Conservation (phyloP, 179 eudicot genomes). For the Heliamphora pulchella region DNA sequence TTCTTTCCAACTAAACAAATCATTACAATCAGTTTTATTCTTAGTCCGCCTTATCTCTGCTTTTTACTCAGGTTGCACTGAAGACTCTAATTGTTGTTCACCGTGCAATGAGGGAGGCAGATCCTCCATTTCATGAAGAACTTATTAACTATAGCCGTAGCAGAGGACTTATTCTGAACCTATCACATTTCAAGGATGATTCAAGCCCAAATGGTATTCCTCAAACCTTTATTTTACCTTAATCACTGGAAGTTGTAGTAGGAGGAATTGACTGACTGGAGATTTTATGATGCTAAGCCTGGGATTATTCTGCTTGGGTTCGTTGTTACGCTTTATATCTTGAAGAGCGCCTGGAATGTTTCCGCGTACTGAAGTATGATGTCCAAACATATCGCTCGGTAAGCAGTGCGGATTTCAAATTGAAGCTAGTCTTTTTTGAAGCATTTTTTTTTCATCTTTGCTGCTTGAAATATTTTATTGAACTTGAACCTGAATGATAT, state of each 20-base stretch:
- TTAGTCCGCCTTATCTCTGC: background rate
- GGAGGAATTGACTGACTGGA: constrained; percentile 7
- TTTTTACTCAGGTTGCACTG: constrained; percentile 30
- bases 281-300: constrained; percentile 22
- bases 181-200: constrained; percentile 36
- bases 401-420: constrained; percentile 5
- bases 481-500: background rate
- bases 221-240: background rate
- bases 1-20: background rate
- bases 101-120: constrained; percentile 36
- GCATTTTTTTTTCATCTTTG: background rate
- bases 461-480: background rate
- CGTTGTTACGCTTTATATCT: constrained; percentile 32
- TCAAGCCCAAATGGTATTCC: constrained; percentile 29
- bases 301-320: constrained; percentile 40
- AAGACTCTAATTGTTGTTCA: constrained; percentile 34
- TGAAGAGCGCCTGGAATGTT: constrained; percentile 35
- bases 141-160: constrained; percentile 21
- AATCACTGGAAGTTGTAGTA: background rate
- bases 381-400: constrained; percentile 28
- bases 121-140: constrained; percentile 32
- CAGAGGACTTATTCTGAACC: constrained; percentile 23
- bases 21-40: background rate
- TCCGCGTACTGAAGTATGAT: constrained; percentile 29
- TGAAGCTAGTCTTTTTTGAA: background rate